Conservation (phyloP, 2,329 filamentous ascomycete genomes). For the Colletotrichum neosansevieriae region DNA sequence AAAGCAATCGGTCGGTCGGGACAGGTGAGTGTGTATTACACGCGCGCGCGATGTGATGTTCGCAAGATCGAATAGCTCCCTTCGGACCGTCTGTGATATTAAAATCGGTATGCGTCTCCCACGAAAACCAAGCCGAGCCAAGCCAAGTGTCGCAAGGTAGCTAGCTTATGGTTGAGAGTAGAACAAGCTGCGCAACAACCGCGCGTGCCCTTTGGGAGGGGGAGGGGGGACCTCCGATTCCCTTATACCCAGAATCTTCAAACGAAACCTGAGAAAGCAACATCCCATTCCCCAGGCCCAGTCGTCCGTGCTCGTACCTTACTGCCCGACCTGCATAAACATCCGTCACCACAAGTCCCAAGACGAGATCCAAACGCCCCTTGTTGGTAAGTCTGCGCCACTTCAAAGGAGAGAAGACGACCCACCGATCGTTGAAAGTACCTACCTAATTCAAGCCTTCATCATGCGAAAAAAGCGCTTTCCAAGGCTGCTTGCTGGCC, state of each 20-base stretch:
- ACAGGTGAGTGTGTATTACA: too few relatives aligned
- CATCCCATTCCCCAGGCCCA: not conserved
- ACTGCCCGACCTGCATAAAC: constrained; percentile 7
- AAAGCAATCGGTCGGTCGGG: too few relatives aligned
- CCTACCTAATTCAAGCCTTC: too few relatives aligned
- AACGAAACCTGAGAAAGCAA: not conserved
- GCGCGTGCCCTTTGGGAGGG: not conserved
- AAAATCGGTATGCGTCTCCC: not conserved
- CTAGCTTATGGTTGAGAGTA: not conserved
- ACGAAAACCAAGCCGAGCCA: not conserved
- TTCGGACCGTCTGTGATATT: too few relatives aligned
- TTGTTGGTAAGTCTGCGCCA: constrained; percentile 6
- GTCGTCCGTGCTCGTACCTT: constrained; percentile 5
- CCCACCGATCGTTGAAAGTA: not conserved
- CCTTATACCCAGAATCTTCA: constrained; percentile 21
- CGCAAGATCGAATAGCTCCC: too few relatives aligned
- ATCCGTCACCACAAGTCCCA: constrained; percentile 5
- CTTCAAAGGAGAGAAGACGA: not conserved
- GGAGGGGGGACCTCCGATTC: constrained; percentile 14
- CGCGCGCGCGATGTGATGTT: not conserved
- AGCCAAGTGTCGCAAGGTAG: not conserved
- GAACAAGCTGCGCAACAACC: not conserved
- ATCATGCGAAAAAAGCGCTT: too few relatives aligned
- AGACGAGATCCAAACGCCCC: constrained; percentile 21
- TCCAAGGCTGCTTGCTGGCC: too few relatives aligned